Base-by-base conservation (phyloP, 805 yeast genomes). In the Wickerhamiella vanderwaltii region DNA sequence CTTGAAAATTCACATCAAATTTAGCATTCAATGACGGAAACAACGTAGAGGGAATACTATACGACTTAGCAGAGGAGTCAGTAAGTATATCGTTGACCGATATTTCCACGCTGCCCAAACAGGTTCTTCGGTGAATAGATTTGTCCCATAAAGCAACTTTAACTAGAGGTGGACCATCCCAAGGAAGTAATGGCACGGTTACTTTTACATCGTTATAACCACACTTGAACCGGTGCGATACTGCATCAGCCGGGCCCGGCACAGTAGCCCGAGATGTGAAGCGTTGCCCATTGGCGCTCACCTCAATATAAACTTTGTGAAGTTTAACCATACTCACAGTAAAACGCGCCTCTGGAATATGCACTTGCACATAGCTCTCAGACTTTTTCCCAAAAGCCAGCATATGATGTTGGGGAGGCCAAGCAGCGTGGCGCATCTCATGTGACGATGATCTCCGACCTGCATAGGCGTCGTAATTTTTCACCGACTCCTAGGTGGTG, bases 211-310 rank as follows among this genome's bases (percentile, higher is more conserved):
- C 57, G 9, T 46, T 43, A 48, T 52, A 50, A 9, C 19, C 12
- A 23, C 46, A 49, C 24, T 46, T 47, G 40, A 39, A 39, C n/a
- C 57, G 47, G 26, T 43, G 48, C 23, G 49, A 43, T 19, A 53
- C 50, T 6, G 54, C 53, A 28, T 53, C 57, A 7, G 46, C 57
- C 7, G 57, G 57, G 23, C 35, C 41, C 15, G 53, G 52, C 20
- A 9, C 30, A 16, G 29, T 46, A 26, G 47, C 24, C 19, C 28
- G 45, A 9, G 54, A 45, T 4, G 42, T 34, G 43, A 38, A 53
- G 16, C 44, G 52, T 42, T 49, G 51, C 19, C 50, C 33, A 20
- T 40, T 30, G 12, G 51, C 47, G 7, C 46, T 30, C 33, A 50
- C 35, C 23, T 47, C 44, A 6, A 51, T 36, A 15, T 41, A 45